A percentile compares a stretch with the other conserved stretches of the same genome.
These are phyloP conservation scores for Globisporangium mamillatum DNA, from an alignment of 352 stramenopile genomes.

Conservation along the genomic window DNA sequence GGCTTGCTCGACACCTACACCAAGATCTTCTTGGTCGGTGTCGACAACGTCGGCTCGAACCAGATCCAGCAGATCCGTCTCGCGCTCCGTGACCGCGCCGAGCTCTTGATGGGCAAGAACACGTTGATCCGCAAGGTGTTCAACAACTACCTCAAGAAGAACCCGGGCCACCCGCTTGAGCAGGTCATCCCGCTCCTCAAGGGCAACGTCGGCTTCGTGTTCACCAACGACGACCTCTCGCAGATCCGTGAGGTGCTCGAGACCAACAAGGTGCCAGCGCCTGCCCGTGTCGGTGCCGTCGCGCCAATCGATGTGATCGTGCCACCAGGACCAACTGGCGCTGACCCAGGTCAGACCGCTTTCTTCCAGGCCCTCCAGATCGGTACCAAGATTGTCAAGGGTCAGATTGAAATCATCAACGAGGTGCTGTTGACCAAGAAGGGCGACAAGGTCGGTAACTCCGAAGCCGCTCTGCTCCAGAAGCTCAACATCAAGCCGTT, in stretches of 20 bases:
- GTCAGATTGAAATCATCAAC: conserved; percentile 99
- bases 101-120: conserved; percentile 99
- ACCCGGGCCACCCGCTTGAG: conserved; percentile 94
- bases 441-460: conserved; percentile 97
- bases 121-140: conserved; percentile 99
- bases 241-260: conserved; percentile 89
- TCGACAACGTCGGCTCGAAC: conserved; percentile 99
- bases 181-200: conserved; percentile 84
- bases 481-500: conserved; percentile 99
- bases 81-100: conserved; percentile 91
- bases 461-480: conserved; percentile 97
- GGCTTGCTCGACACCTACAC: conserved; percentile 94
- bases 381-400: conserved; percentile 99
- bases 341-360: conserved; percentile 98
- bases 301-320: conserved; percentile 96
- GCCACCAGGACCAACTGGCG: conserved; percentile 96
- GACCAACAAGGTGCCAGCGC: conserved; percentile 93
- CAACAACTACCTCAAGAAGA: conserved; percentile 95
- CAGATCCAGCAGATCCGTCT: conserved; percentile 99
- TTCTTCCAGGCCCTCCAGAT: conserved; percentile 99
- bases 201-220: conserved; percentile 99
- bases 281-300: conserved; percentile 94
- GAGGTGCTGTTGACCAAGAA: conserved; percentile 94
- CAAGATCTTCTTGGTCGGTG: conserved; percentile 97
- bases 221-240: conserved; percentile 98